Evolutionary conservation across 1,284 basidiomycete species (phyloP).

Genomic region (Leccinum solheimii): DNA sequence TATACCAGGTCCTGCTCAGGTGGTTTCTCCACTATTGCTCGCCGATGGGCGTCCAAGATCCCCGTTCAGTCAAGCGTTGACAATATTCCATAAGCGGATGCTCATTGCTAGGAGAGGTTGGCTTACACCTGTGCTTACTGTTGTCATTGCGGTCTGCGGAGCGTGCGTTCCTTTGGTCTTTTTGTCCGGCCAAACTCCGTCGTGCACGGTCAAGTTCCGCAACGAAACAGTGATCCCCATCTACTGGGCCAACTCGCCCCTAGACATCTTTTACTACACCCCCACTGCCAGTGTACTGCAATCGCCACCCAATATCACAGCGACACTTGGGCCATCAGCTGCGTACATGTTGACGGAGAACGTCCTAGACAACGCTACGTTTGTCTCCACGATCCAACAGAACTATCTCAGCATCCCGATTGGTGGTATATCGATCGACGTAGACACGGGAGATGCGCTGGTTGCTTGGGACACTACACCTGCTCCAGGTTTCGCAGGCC

Average conservation of each 20-base stretch:
- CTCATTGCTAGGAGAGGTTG: constrained; percentile 67
- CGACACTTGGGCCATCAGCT: constrained; percentile 41
- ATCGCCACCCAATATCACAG: constrained; percentile 49
- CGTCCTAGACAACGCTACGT: constrained; percentile 53
- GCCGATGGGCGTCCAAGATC: constrained; percentile 52
- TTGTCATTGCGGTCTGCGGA: constrained; percentile 64
- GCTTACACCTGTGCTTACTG: constrained; percentile 61
- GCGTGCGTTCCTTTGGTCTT: constrained; percentile 67
- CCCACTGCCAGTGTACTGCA: constrained; percentile 36
- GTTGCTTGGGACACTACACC: constrained; percentile 65
- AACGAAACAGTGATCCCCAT: constrained; percentile 42
- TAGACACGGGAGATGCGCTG: constrained; percentile 44
- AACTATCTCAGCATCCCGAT: constrained; percentile 51
- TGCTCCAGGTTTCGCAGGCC: constrained; percentile 53
- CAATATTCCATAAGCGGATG: constrained; percentile 73
- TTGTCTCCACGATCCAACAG: constrained; percentile 49
- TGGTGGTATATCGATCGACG: constrained; percentile 63
- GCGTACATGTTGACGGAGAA: constrained; percentile 37
- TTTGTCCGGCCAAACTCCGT: constrained; percentile 50
- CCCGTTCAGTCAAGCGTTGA: constrained; percentile 59
- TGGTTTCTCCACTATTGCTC: constrained; percentile 41
- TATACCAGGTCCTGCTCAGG: constrained; percentile 42
- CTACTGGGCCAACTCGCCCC: constrained; percentile 48
- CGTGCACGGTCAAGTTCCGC: constrained; percentile 46
- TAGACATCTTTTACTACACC: constrained; percentile 27